A percentile compares a stretch with the other conserved stretches of the same genome.
phyloP scores from a whole-genome alignment of 208 protist species.

The Leptomonas pyrrhocoris region DNA sequence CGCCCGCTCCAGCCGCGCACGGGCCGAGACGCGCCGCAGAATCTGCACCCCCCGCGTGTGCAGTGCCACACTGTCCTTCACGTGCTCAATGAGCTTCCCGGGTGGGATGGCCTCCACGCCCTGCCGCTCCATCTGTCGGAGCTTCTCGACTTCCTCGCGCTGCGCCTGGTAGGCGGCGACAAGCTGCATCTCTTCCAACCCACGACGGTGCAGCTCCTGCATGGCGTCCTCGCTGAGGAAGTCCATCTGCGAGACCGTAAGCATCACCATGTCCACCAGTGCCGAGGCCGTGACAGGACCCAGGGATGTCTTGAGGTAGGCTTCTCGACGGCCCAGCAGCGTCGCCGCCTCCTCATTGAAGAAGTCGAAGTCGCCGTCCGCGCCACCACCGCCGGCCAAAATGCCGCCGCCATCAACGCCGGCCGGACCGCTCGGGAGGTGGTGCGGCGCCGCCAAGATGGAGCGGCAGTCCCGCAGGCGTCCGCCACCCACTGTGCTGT shows the following conservation, averaged over 20 bases:
- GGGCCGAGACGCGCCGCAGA: constrained; percentile 49
- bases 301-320: constrained; percentile 49
- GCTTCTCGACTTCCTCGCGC: constrained; percentile 67
- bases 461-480: constrained; percentile 17
- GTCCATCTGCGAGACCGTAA: constrained; percentile 53
- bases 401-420: constrained; percentile 8
- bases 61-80: constrained; percentile 56
- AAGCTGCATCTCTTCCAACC: constrained; percentile 68
- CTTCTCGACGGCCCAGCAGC: constrained; percentile 31
- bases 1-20: constrained; percentile 47
- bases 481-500: neutral
- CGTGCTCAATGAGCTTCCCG: constrained; percentile 60
- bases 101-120: constrained; percentile 78
- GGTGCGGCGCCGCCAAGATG: constrained; percentile 26
- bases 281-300: constrained; percentile 52
- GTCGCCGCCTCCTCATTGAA: constrained; percentile 32
- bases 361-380: constrained; percentile 24
- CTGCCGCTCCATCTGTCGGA: constrained; percentile 62
- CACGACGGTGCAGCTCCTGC: constrained; percentile 49
- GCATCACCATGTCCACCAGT: constrained; percentile 80
- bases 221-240: constrained; percentile 50
- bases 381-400: neutral
- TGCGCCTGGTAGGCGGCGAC: constrained; percentile 65
- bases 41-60: constrained; percentile 51
- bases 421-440: constrained; percentile 10